Evolutionary conservation across 345 rosid genomes (phyloP), one percentile per base, ranked within the genome.

Genomic region (Acer negundo): DNA sequence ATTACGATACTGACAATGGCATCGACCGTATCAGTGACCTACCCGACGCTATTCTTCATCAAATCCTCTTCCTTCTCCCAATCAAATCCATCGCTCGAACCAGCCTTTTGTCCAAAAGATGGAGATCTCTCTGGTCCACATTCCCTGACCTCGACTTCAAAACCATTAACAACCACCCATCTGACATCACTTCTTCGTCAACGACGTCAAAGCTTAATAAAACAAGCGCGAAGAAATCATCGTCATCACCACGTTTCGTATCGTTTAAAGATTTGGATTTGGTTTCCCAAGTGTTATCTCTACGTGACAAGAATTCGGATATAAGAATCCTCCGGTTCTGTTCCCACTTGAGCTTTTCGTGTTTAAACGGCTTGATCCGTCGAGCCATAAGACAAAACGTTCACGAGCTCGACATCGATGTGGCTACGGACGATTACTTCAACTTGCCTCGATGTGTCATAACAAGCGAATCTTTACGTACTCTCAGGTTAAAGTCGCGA

Each of bases 81-180:
- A 80, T 91, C 74, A 83, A 87, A 87, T 72, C 87, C 47, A 84
- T 85, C 19, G 98, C 95, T 0, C 85, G 72, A 80, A 89, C 90
- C 26, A 84, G 92, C 80, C 70, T 78, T 15, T 77, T 95, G 26
- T 93, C 97, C 0, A 92, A 84, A 84, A 69, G 91, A 61, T 95
- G 93, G 92, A 79, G 92, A 78, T 85, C 86, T 46, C 85, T 93
- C 6, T 90, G 97, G 95, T 87, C 78, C 72, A 84, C 98, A 16
- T 87, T 91, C 51, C 97, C 98, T 2, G 98, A 95, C 75, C 97
- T 95, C 3, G 98, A 93, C 79, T 95, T 95, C 87, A 91, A 90
- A 62, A 73, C 90, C 58, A 74, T 88, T 13, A 67, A 82, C 63
- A 20, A 22, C 70, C 76, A 22, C 70, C 77, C 81, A 16, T 9